Evolutionary conservation across 2,329 filamentous ascomycete species (phyloP), one percentile per base, ranked within the genome.

Genomic region (Sporothrix luriei): DNA sequence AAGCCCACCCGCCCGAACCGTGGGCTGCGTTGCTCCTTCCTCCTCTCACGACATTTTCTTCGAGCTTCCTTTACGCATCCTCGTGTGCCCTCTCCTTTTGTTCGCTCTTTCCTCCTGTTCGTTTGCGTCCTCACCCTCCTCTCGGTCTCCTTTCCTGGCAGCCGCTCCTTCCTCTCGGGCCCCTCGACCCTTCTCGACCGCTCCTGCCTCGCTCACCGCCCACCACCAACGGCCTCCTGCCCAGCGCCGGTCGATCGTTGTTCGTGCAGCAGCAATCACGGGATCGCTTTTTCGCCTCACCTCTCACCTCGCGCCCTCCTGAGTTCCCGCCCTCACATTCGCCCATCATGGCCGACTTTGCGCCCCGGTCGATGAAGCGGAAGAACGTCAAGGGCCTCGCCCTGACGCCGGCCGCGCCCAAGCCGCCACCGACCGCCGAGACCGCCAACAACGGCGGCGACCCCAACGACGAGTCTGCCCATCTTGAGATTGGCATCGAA

Each of bases 361-460:
- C 86, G 73, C 86, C 86, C 81, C 87, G 87, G 81, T 96, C 95
- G 72, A 91, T 99, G 90, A 98, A 97, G 89, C 91, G 94, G 85
- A 97, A 98, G 88, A 99, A 99, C 79, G 91, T 97, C 80, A 98
- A 98, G 83, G 94, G 73, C 49, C 90, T 99, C 66, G 94, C 93
- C 74, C 85, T 99, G 78, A 94, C 88, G 76, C 89, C 92, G 65
- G 89, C 91, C 29, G 86, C 91, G 61, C 90, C 92, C 54, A 92
- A 93, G 72, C 83, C 87, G 65, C 82, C 88, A 68, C 87, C 89
- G 68, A 89, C 92, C 40, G 90, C 92, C 59, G 91, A 93, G 76
- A 90, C 88, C 71, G 91, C 86, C 71, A 88, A 85, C 73, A 90
- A 91, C 77, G 83, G 85, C 72, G 82, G 80, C 40, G 40, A 43